These are phyloP conservation scores for Psilocybe subaeruginosa DNA, from an alignment of 768 basidiomycete genomes.

Conservation along the genomic window DNA sequence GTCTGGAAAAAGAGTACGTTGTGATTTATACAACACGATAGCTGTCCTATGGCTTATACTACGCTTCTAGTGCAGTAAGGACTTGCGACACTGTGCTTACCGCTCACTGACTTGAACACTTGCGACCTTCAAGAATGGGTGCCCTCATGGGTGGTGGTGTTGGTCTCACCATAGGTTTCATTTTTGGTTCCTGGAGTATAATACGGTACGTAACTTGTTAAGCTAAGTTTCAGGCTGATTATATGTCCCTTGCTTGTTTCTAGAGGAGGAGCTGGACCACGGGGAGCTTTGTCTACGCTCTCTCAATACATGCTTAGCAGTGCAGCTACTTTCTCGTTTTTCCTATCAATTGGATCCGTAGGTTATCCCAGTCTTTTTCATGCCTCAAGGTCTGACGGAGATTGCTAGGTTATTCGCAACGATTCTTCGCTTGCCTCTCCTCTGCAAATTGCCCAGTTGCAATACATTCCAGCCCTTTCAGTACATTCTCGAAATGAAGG, in stretches of 20 bases:
- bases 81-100: background rate
- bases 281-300: constrained; percentile 87
- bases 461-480: constrained; percentile 51
- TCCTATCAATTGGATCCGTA: constrained; percentile 93
- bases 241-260: constrained; percentile 5
- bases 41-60: background rate
- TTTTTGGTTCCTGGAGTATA: constrained; percentile 94
- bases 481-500: constrained; percentile 72
- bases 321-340: constrained; percentile 96
- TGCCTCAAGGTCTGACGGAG: constrained; percentile 3
- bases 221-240: background rate
- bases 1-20: constrained; percentile 76
- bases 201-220: constrained; percentile 61
- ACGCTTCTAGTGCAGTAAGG: constrained; percentile 6
- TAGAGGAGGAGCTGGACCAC: constrained; percentile 89
- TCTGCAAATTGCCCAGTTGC: constrained; percentile 64
- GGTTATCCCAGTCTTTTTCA: constrained; percentile 21
- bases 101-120: constrained; percentile 1
- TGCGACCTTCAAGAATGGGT: constrained; percentile 70
- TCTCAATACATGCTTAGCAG: constrained; percentile 99
- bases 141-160: constrained; percentile 93
- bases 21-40: background rate
- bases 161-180: constrained; percentile 95
- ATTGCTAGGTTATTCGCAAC: constrained; percentile 82
- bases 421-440: constrained; percentile 65